These are phyloP conservation scores for Cymbopogon citratus DNA, from an alignment of 176 grass and related monocot species.

Conservation along the genomic window DNA sequence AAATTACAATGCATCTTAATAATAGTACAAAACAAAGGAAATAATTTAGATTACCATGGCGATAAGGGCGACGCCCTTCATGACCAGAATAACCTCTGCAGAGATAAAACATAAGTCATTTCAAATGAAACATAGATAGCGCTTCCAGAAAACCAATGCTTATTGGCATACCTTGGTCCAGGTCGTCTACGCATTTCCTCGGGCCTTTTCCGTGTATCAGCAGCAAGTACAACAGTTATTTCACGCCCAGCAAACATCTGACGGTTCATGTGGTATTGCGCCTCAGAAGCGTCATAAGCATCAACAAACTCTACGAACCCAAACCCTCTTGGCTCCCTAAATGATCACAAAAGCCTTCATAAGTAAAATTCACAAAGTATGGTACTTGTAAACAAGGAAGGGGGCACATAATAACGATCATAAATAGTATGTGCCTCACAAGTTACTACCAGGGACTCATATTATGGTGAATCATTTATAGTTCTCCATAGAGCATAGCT, in stretches of 20 bases:
- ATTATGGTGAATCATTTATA: conserved; percentile 33
- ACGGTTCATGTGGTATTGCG: conserved; percentile 77
- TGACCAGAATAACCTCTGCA: conserved; percentile 54
- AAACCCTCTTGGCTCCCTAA: conserved; percentile 79
- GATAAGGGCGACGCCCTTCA: conserved; percentile 42
- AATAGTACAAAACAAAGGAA: background rate
- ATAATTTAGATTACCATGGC: conserved; percentile 58
- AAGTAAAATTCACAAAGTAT: conserved; percentile 20
- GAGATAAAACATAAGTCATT: conserved; percentile 14
- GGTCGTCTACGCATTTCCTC: conserved; percentile 50
- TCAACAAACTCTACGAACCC: conserved; percentile 85
- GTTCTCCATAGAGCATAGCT: conserved; percentile 46
- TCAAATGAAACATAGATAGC: conserved; percentile 11
- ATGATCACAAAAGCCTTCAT: background rate
- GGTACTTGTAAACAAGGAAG: background rate
- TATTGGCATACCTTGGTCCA: conserved; percentile 37
- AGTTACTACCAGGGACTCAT: conserved; percentile 32
- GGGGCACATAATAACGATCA: conserved; percentile 9
- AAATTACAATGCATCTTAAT: background rate
- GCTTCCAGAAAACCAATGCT: background rate
- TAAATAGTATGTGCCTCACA: conserved; percentile 16
- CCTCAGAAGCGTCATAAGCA: conserved; percentile 68
- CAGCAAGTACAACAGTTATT: conserved; percentile 76
- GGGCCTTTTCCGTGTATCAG: conserved; percentile 62
- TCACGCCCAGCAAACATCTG: conserved; percentile 67